These are phyloP conservation scores for Annona squamosa DNA, from an alignment of 164 flowering plant species.

Conservation along the genomic window DNA sequence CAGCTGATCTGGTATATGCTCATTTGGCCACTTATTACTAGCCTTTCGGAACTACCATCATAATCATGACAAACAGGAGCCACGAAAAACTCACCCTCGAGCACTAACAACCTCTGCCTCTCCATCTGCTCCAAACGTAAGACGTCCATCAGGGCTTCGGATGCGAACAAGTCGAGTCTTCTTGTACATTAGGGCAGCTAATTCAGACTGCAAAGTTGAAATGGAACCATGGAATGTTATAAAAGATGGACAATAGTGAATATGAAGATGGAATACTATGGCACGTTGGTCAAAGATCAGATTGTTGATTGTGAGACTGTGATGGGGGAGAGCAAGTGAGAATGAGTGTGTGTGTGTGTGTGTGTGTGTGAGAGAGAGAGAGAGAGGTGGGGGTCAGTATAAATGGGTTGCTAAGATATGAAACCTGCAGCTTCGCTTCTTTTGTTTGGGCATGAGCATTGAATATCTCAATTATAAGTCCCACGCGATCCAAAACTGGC, in stretches of 20 bases:
- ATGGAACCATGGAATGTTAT: not conserved
- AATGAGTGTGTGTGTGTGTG: no score
- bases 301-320: no score
- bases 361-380: no score
- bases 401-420: not conserved
- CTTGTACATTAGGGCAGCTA: conserved; percentile 88
- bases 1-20: not conserved
- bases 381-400: not conserved
- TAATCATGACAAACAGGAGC: not conserved
- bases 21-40: not conserved
- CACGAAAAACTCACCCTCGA: conserved; percentile 61
- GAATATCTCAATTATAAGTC: conserved; percentile 91
- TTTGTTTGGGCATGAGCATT: conserved; percentile 93
- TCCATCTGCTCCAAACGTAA: conserved; percentile 71
- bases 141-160: conserved; percentile 64
- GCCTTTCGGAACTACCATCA: not conserved
- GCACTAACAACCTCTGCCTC: conserved; percentile 98
- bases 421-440: conserved; percentile 90
- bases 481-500: conserved; percentile 91
- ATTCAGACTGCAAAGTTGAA: conserved; percentile 52
- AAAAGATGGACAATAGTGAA: not conserved
- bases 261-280: not conserved
- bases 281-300: not conserved
- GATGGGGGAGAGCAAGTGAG: not conserved
- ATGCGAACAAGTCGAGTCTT: conserved; percentile 83